Evolutionary conservation across 2,329 filamentous ascomycete species (phyloP).

Genomic region (Chalaropsis thielavioides): DNA sequence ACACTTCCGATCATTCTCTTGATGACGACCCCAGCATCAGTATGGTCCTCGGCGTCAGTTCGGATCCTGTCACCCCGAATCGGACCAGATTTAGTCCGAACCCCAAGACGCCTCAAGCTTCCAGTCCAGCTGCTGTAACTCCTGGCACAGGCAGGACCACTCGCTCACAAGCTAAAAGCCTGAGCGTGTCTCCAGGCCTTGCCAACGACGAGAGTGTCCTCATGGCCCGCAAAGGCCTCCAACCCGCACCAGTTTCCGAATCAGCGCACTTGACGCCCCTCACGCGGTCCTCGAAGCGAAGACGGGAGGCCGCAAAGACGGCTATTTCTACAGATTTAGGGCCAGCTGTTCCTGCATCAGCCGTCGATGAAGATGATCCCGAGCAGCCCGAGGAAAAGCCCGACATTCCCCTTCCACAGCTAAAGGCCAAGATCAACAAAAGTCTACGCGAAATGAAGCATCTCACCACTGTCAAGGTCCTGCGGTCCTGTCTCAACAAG

Average conservation of each 20-base stretch:
- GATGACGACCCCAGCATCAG: conserved; percentile 13
- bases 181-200: conserved; percentile 11
- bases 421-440: conserved; percentile 34
- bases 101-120: not conserved
- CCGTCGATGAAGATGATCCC: not conserved
- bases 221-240: conserved; percentile 5
- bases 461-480: conserved; percentile 36
- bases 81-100: not conserved
- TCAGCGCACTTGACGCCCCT: not conserved
- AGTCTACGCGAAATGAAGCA: conserved; percentile 38
- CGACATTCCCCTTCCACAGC: conserved; percentile 20
- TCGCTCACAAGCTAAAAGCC: conserved; percentile 14
- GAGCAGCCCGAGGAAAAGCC: conserved; percentile 21
- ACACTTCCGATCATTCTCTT: conserved; percentile 1
- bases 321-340: not conserved
- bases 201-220: conserved; percentile 4
- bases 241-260: not conserved
- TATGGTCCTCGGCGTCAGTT: conserved; percentile 8
- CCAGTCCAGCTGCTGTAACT: not conserved
- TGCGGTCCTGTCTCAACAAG: conserved; percentile 28
- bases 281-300: not conserved
- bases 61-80: not conserved
- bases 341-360: not conserved
- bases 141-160: conserved; percentile 12
- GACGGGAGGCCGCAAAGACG: not conserved